phyloP scores from a whole-genome alignment of 345 rosid genomes.

The Bretschneidera sinensis region DNA sequence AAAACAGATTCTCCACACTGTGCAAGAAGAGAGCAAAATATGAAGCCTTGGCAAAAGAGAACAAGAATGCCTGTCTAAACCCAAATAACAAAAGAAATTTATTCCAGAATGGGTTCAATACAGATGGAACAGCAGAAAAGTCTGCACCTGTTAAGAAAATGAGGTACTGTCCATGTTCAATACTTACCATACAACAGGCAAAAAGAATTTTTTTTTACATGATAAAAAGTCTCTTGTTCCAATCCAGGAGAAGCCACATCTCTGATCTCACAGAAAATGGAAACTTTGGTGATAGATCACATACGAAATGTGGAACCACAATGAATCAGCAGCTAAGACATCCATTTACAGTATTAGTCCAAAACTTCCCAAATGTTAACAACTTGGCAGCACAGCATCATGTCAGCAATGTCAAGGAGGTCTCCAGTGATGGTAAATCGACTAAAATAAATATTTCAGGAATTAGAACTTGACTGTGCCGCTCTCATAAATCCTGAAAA shows the following conservation, averaged over 20 bases:
- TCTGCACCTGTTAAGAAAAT: conserved; percentile 46
- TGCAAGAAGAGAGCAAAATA: conserved; percentile 97
- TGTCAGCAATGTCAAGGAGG: conserved; percentile 31
- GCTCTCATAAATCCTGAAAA: conserved; percentile 14
- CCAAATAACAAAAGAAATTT: conserved; percentile 68
- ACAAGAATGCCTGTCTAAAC: conserved; percentile 42
- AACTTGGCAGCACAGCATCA: conserved; percentile 25
- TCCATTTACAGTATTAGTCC: conserved; percentile 56
- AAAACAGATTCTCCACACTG: conserved; percentile 91
- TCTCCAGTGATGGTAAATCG: conserved; percentile 39
- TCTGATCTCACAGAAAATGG: conserved; percentile 36
- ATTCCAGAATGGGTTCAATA: conserved; percentile 32
- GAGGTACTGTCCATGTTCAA: conserved; percentile 38
- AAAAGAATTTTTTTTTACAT: neutral
- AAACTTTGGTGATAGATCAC: conserved; percentile 49
- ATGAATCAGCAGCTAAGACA: conserved; percentile 48
- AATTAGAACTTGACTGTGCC: neutral
- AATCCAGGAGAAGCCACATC: conserved; percentile 67
- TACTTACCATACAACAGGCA: neutral
- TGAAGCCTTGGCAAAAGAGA: conserved; percentile 87
- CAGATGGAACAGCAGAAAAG: conserved; percentile 37
- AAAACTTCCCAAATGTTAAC: conserved; percentile 37
- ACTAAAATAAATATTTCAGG: neutral
- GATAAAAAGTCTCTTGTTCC: conserved; percentile 1
- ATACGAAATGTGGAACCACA: conserved; percentile 31